Evolutionary conservation across 345 rosid species (phyloP).

Genomic region (Raphanus sativus): DNA sequence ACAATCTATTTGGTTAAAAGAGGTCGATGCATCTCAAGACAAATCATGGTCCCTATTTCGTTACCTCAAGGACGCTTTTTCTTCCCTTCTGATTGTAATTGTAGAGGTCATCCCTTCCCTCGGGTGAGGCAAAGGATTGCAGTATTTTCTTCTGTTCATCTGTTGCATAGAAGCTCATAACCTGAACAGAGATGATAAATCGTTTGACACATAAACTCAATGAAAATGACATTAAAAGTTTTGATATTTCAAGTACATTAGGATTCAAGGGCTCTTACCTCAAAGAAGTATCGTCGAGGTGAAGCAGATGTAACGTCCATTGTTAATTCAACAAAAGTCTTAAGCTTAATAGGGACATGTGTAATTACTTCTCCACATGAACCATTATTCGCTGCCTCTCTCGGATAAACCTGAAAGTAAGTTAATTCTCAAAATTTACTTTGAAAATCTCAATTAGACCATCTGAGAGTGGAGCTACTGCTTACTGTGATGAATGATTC

Average conservation of each 20-base stretch:
- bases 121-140: slow-evolving; percentile 79
- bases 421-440: slow-evolving; percentile 6
- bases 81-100: slow-evolving; percentile 91
- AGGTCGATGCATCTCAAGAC: slow-evolving; percentile 4
- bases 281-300: slow-evolving; percentile 87
- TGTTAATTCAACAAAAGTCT: slow-evolving; percentile 70
- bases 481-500: slow-evolving; percentile 74
- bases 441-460: background rate
- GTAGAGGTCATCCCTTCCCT: slow-evolving; percentile 94
- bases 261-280: slow-evolving; percentile 60
- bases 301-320: slow-evolving; percentile 97
- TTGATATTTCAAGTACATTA: slow-evolving; percentile 5
- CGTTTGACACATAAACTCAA: slow-evolving; percentile 12
- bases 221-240: background rate
- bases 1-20: background rate
- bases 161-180: slow-evolving; percentile 84
- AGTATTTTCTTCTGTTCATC: slow-evolving; percentile 84
- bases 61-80: slow-evolving; percentile 89
- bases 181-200: slow-evolving; percentile 41
- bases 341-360: slow-evolving; percentile 58
- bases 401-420: slow-evolving; percentile 55
- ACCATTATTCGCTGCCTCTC: slow-evolving; percentile 44
- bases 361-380: slow-evolving; percentile 28
- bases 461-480: slow-evolving; percentile 2
- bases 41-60: background rate